phyloP scores from a whole-genome alignment of 176 grass and related monocot species.

The Alloteropsis semialata region DNA sequence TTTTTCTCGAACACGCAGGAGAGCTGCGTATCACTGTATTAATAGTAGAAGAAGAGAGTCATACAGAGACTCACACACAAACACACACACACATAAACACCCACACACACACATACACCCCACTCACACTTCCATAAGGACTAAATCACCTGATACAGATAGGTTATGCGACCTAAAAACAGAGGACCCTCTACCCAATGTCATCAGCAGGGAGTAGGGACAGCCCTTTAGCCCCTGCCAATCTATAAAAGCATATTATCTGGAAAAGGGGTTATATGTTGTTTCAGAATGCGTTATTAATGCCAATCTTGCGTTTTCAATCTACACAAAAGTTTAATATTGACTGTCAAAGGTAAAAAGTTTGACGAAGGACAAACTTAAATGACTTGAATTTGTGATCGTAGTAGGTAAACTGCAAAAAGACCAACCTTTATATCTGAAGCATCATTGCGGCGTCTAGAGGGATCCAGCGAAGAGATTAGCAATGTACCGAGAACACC shows the following conservation, averaged over 20 bases:
- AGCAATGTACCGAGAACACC: conserved; percentile 71
- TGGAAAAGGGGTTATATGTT: background rate
- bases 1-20: too few relatives aligned
- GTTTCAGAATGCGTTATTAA: background rate
- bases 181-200: too few relatives aligned
- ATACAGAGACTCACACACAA: too few relatives aligned
- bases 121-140: too few relatives aligned
- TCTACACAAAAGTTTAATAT: background rate
- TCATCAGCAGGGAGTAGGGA: too few relatives aligned
- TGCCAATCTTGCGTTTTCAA: background rate
- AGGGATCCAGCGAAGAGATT: conserved; percentile 84
- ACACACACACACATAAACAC: too few relatives aligned
- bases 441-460: conserved; percentile 74
- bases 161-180: too few relatives aligned
- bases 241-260: background rate
- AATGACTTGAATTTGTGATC: background rate
- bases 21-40: too few relatives aligned
- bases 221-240: too few relatives aligned
- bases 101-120: too few relatives aligned
- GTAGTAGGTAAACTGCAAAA: background rate
- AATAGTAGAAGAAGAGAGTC: too few relatives aligned
- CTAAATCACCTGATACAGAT: too few relatives aligned
- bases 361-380: background rate
- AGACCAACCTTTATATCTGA: conserved; percentile 84
- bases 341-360: background rate